phyloP scores from a whole-genome alignment of 2,329 filamentous ascomycete species.

The Colletotrichum orbiculare region DNA sequence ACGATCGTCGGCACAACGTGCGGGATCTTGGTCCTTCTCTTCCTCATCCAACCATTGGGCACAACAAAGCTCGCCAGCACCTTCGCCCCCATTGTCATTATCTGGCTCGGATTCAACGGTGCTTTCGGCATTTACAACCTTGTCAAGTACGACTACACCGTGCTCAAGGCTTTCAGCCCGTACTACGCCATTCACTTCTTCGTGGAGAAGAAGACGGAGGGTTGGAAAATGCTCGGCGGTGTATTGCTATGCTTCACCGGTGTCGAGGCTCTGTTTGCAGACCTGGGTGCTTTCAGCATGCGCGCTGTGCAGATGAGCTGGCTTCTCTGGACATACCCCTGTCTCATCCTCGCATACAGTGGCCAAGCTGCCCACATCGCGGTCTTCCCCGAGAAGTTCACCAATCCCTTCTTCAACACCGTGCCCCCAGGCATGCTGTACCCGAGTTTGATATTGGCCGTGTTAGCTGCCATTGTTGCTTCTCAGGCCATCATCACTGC shows the following conservation, averaged over 20 bases:
- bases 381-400: constrained; percentile 63
- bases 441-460: constrained; percentile 74
- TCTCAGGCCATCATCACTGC: constrained; percentile 84
- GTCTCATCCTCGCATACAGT: constrained; percentile 72
- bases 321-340: constrained; percentile 76
- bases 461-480: constrained; percentile 79
- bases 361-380: constrained; percentile 82
- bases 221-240: constrained; percentile 76
- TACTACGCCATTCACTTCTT: constrained; percentile 72
- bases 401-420: constrained; percentile 80
- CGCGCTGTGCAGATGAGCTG: constrained; percentile 79
- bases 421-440: constrained; percentile 76
- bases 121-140: constrained; percentile 73
- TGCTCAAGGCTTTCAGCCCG: constrained; percentile 67
- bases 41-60: constrained; percentile 73
- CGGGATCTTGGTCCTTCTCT: constrained; percentile 72
- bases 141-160: constrained; percentile 60
- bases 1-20: constrained; percentile 73
- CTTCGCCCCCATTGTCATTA: constrained; percentile 74
- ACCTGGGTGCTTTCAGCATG: constrained; percentile 79
- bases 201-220: constrained; percentile 66
- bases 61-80: constrained; percentile 67
- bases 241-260: constrained; percentile 81
- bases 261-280: constrained; percentile 83
- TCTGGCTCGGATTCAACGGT: constrained; percentile 75